These are phyloP conservation scores for Ustilago xerochloae DNA, from an alignment of 1,284 basidiomycete species.

Conservation along the genomic window DNA sequence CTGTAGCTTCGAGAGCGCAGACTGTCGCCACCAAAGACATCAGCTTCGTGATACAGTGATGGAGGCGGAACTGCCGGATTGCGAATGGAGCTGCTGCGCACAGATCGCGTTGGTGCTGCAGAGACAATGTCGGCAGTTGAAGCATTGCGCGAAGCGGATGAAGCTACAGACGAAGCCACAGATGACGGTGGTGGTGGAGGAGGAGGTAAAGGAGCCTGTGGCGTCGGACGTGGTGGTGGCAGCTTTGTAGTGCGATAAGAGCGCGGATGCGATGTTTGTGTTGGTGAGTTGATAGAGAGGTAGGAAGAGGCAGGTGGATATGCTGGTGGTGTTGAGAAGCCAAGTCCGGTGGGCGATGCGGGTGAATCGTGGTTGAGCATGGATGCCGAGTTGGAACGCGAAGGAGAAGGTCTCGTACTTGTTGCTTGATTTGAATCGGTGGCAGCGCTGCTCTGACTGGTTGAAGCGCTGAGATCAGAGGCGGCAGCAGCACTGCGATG, in stretches of 20 bases:
- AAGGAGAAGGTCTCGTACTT: constrained; percentile 26
- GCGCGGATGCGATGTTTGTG: constrained; percentile 9
- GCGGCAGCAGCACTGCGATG: constrained; percentile 8
- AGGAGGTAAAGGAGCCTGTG: constrained; percentile 44
- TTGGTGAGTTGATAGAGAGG: constrained; percentile 30
- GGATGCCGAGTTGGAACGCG: constrained; percentile 25
- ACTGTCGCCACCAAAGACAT: constrained; percentile 3
- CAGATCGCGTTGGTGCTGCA: neutral
- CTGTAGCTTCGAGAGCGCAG: constrained; percentile 31
- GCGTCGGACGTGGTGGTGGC: constrained; percentile 45
- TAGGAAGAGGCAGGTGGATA: constrained; percentile 31
- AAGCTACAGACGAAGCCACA: constrained; percentile 11
- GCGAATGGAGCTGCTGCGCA: constrained; percentile 9
- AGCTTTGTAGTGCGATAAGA: constrained; percentile 21
- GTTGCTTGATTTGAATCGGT: constrained; percentile 8
- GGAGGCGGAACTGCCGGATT: neutral
- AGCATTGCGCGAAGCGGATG: constrained; percentile 5
- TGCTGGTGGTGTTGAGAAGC: constrained; percentile 19
- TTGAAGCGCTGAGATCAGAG: constrained; percentile 22
- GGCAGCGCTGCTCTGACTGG: constrained; percentile 29
- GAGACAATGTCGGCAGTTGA: neutral
- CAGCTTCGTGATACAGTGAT: constrained; percentile 9
- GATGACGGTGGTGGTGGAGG: constrained; percentile 48
- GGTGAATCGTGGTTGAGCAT: constrained; percentile 23
- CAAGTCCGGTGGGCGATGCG: constrained; percentile 32